A percentile compares a stretch with the other conserved stretches of the same genome.
These are phyloP conservation scores for Penicillium desertorum DNA, from an alignment of 495 filamentous ascomycete genomes.

Conservation along the genomic window DNA sequence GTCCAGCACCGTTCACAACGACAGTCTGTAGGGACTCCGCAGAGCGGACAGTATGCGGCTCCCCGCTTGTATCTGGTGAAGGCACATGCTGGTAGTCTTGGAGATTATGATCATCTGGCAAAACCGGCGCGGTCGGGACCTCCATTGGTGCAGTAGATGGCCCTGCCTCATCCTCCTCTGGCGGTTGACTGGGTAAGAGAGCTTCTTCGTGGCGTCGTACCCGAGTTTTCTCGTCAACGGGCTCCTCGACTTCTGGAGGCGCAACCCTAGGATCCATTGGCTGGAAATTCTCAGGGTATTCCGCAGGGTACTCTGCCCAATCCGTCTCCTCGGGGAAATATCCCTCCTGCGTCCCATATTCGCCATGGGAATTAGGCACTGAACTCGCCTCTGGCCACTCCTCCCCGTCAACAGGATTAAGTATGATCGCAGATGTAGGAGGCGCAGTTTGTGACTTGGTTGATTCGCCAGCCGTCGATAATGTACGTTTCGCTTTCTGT, in stretches of 20 bases:
- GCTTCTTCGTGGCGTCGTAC: slow-evolving; percentile 64
- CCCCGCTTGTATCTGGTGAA: slow-evolving; percentile 22
- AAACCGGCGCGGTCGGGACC: slow-evolving; percentile 38
- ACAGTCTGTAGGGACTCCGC: slow-evolving; percentile 45
- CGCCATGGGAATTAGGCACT: slow-evolving; percentile 25
- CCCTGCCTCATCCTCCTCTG: slow-evolving; percentile 47
- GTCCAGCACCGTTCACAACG: slow-evolving; percentile 26
- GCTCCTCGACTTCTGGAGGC: slow-evolving; percentile 56
- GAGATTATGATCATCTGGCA: slow-evolving; percentile 42
- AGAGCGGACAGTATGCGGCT: slow-evolving; percentile 40
- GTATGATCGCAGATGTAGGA: slow-evolving; percentile 6
- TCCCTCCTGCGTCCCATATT: slow-evolving; percentile 39
- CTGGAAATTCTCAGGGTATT: slow-evolving; percentile 29
- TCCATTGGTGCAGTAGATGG: slow-evolving; percentile 42
- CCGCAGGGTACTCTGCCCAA: slow-evolving; percentile 34
- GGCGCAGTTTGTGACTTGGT: slow-evolving; percentile 17
- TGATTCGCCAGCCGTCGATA: slow-evolving; percentile 28
- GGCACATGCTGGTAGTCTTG: slow-evolving; percentile 41
- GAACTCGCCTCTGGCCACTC: slow-evolving; percentile 31
- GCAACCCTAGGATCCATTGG: slow-evolving; percentile 41
- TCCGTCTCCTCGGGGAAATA: slow-evolving; percentile 35
- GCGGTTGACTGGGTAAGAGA: slow-evolving; percentile 70
- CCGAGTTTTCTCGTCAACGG: slow-evolving; percentile 67
- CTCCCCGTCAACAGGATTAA: slow-evolving; percentile 30
- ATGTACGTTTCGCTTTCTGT: slow-evolving; percentile 42